Conservation (phyloP, 1,139 yeast species). For the Candida labiduridarum region DNA sequence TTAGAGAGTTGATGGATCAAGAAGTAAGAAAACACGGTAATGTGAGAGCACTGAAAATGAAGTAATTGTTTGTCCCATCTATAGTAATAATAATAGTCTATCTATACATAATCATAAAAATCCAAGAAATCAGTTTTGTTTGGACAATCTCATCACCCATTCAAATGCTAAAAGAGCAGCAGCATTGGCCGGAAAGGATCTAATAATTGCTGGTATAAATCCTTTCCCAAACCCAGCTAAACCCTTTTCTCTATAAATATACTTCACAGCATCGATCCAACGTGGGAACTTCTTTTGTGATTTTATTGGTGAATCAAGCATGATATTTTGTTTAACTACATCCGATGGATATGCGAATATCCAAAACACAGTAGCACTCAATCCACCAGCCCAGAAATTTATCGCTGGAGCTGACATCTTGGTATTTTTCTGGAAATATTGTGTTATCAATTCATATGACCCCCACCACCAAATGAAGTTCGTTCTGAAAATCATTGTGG, state of each 20-base stretch:
- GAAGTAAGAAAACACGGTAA: conserved; percentile 77
- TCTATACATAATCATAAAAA: neutral
- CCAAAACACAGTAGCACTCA: conserved; percentile 88
- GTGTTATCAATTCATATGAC: conserved; percentile 77
- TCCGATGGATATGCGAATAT: conserved; percentile 88
- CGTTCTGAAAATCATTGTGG: conserved; percentile 83
- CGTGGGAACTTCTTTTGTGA: conserved; percentile 64
- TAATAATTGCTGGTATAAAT: conserved; percentile 71
- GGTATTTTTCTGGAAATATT: conserved; percentile 67
- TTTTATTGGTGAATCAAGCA: conserved; percentile 74
- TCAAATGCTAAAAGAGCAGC: conserved; percentile 93
- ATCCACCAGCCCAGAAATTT: conserved; percentile 91
- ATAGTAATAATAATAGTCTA: neutral
- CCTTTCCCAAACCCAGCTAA: conserved; percentile 74
- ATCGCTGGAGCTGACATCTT: conserved; percentile 64
- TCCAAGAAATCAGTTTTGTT: conserved; percentile 22
- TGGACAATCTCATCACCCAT: conserved; percentile 68
- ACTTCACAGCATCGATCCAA: conserved; percentile 73
- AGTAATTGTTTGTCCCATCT: conserved; percentile 1
- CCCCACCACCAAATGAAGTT: conserved; percentile 96
- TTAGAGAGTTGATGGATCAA: conserved; percentile 83
- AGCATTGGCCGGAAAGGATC: conserved; percentile 89
- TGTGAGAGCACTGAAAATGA: conserved; percentile 35
- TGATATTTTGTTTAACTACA: conserved; percentile 83
- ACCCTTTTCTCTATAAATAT: conserved; percentile 61